Evolutionary conservation across 2,329 filamentous ascomycete species (phyloP).

Genomic region (Aspergillus uvarum): DNA sequence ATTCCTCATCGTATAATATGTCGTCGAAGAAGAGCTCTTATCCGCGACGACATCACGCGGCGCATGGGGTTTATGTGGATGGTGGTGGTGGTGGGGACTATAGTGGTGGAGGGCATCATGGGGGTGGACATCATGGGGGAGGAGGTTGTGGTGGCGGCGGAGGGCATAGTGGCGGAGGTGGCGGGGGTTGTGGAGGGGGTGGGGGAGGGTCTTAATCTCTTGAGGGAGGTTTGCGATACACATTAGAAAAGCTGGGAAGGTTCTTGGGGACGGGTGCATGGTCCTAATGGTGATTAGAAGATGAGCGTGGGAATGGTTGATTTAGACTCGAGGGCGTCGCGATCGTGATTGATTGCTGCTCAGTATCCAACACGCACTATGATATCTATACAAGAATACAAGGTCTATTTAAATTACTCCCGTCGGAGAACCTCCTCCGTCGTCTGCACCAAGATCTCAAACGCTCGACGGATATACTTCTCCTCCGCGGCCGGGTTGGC

Average conservation of each 20-base stretch:
- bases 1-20: neutral
- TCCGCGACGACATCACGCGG: neutral
- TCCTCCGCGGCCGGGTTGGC: slow-evolving; percentile 69
- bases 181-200: neutral
- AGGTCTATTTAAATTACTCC: neutral
- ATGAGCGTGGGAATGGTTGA: neutral
- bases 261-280: too few relatives aligned
- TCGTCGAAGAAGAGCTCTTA: neutral
- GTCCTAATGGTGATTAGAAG: too few relatives aligned
- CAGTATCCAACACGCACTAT: neutral
- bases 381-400: neutral
- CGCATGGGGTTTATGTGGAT: neutral
- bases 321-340: neutral
- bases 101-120: neutral
- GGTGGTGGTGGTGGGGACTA: neutral
- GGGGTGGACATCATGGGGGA: neutral
- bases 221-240: too few relatives aligned
- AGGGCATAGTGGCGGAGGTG: neutral
- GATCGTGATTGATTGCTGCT: neutral
- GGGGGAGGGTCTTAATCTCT: neutral
- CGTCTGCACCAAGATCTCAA: slow-evolving; percentile 64
- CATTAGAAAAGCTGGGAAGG: too few relatives aligned
- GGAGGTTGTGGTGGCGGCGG: neutral
- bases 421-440: slow-evolving; percentile 16
- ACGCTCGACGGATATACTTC: slow-evolving; percentile 69